Conservation (phyloP, 371 early-diverging fungal species). For the Mortierella sp. region DNA sequence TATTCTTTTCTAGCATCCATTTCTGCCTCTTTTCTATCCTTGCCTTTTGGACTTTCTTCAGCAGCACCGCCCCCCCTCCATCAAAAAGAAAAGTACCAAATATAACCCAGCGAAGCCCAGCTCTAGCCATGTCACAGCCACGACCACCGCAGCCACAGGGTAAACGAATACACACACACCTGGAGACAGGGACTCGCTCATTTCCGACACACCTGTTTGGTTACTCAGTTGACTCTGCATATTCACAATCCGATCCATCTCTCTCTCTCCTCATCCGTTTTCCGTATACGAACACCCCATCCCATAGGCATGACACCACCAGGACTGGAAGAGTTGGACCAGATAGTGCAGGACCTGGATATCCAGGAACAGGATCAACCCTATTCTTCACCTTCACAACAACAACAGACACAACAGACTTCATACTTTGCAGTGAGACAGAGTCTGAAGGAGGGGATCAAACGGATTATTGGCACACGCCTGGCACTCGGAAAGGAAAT, state of each 20-base stretch:
- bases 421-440: not conserved
- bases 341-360: not conserved
- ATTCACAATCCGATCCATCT: not conserved
- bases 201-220: too few species aligned
- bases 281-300: not conserved
- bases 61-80: not conserved
- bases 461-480: constrained; percentile 12
- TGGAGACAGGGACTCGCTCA: not conserved
- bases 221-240: not conserved
- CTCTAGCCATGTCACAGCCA: constrained; percentile 10
- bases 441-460: constrained; percentile 3
- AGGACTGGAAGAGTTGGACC: not conserved
- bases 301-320: not conserved
- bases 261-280: not conserved
- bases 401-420: not conserved
- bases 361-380: not conserved
- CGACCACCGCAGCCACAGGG: not conserved
- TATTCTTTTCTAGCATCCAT: not conserved
- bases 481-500: not conserved
- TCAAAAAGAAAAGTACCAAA: not conserved
- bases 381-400: not conserved
- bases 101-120: too few species aligned
- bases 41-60: too few species aligned
- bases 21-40: not conserved
- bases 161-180: not conserved